Base-by-base conservation (phyloP, 352 stramenopile genomes). In the Aphanomyces cochlioides region DNA sequence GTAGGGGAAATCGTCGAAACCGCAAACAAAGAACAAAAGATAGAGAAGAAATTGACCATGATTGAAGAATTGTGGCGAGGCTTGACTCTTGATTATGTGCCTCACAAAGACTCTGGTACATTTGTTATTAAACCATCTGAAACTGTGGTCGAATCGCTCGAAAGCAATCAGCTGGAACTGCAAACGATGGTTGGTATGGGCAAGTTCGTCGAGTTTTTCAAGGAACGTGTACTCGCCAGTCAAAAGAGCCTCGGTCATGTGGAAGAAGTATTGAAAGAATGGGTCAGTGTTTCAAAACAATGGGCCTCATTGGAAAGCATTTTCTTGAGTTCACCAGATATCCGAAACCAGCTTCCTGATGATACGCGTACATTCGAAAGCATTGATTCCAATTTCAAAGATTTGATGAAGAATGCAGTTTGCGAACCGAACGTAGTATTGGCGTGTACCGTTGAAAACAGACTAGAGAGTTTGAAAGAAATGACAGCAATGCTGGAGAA, bases 161-260 rank as follows among this genome's bases (percentile, higher is more conserved):
- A 96, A 58, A 93, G 82, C 72, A 92, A 96, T 47, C 88, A 96
- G 47, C 66, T 96, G 0, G 88, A 96, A 54, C 75, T 96, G 37
- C 88, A 96, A 66, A 96, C 88, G 0, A 96, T 96, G 87, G 86
- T 94, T 5, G 85, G 85, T 0, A 96, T 96, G 87, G 88, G 88
- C n/a, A 96, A 96, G 63, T 96, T 96, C 48, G 88, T 96, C 39
- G 88, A 94, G 43, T 94, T 95, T 64, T 96, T 96, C 69, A 93
- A 94, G 68, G 85, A 96, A 47, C 80, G 87, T 8, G 88, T 96
- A 4, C 40, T 93, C 7, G 75, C 76, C 3, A 92, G 81, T 0
- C 88, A 96, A 56, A 92, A 93, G 70, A 89, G 82, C 6, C 72
- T 96, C 0, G 88, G 88, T 0, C 84, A 96, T 45, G 87, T 95